Evolutionary conservation across 2,329 filamentous ascomycete species (phyloP), one percentile per base, ranked within the genome.

Genomic region (Fusarium fujikuroi): DNA sequence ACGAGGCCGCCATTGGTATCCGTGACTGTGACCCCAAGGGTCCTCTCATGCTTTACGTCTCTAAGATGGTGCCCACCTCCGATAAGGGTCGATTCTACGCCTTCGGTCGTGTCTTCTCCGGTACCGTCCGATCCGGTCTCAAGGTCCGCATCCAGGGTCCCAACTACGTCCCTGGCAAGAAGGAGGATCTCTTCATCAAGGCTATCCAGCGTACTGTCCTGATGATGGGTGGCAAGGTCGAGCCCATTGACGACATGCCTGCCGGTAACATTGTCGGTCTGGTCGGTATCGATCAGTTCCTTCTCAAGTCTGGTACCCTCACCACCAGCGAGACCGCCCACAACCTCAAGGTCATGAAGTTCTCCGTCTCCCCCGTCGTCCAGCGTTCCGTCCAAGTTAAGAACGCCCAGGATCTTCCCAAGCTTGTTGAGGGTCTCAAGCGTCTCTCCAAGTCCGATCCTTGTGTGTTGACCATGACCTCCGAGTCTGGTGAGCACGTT

Each of bases 301-400:
- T 99, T 90, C 95, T 99, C 90, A 99, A 99, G 93, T 98, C 96
- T 85, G 96, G 96, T 93, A 99, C 96, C 82, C 93, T 99, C 81
- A 97, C 95, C 87, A 98, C 95, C 84, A 92, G 90, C 84, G 96
- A 99, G 79, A 97, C 94, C 77, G 95, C 96, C 84, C 96, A 99
- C 93, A 99, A 99, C 92, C 89, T 99, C 82, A 98, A 98, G 93
- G 96, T 99, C 88, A 99, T 99, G 96, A 98, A 98, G 91, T 99
- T 99, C 93, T 99, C 96, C 83, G 96, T 99, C 85, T 98, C 96
- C 70, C 96, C 96, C 81, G 96, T 99, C 87, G 96, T 99, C 78
- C 95, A 93, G 88, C 95, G 95, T 80, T 97, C 96, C 86, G 96
- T 99, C 82, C 94, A 98, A 88, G 95, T 98, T 90, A 98, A 98